Evolutionary conservation across 2,329 filamentous ascomycete species (phyloP), one percentile per base, ranked within the genome.

Genomic region (Fusarium sp.): DNA sequence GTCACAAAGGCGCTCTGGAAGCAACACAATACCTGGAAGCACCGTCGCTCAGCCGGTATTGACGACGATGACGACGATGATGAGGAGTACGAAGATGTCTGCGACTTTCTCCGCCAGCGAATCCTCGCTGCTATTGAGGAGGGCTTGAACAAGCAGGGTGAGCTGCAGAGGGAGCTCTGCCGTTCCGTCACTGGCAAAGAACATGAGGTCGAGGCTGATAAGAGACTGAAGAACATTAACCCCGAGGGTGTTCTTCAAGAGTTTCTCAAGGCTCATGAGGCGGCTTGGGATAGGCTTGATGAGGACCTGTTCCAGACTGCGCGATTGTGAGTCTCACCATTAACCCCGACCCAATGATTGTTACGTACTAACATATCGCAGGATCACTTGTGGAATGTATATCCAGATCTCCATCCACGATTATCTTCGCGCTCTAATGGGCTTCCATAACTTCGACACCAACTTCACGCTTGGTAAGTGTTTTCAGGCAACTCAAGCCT

Each of bases 331-430:
- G 40, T 43, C 7, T 16, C 12, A 7, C 11, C 14, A 12, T 10
- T 20, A 14, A 10, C 5, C 7, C 16, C 16, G 16, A 4, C 18
- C 10, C 10, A 9, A 16, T 3, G 4, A 21, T n/a, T 2, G 4
- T 2, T 7, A 8, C 8, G 13, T 18, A 2, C 50, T 53, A 21
- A 53, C 25, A 16, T 27, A n/a, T 12, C 2, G 10, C 34, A 37
- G 34, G 34, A 81, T 89, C 53, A 87, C 84, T 0, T 87, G 85
- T 47, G 86, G 86, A 48, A 80, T 89, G 27, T 89, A 87, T 70
- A 83, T 87, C 65, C 88, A 87, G 75, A 83, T 82, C 20, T 74
- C 79, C 8, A 69, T 82, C 3, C 74, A 78, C 55, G 82, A 83
- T 61, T 83, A 83, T 43, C 72, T 82, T 9, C 75, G 80, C 3